phyloP scores from a whole-genome alignment of 352 stramenopile species.

The Hyaloperonospora brassicae region DNA sequence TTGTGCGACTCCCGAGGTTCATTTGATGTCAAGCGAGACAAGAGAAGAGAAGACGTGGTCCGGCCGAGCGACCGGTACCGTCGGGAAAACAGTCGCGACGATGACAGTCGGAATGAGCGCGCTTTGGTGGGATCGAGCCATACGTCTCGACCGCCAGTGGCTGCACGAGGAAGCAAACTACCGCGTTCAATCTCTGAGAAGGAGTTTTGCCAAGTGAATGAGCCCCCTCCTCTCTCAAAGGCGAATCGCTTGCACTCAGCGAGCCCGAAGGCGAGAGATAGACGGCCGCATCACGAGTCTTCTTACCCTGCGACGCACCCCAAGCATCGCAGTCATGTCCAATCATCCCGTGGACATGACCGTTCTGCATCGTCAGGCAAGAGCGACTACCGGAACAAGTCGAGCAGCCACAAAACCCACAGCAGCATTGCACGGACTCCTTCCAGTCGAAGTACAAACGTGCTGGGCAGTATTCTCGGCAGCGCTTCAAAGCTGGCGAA shows the following conservation, averaged over 20 bases:
- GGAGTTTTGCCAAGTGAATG: slow-evolving; percentile 46
- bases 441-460: slow-evolving; percentile 18
- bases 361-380: slow-evolving; percentile 12
- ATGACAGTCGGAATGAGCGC: slow-evolving; percentile 6
- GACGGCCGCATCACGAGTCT: slow-evolving; percentile 18
- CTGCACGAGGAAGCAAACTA: slow-evolving; percentile 4
- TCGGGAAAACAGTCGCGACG: slow-evolving; percentile 13
- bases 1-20: slow-evolving; percentile 13
- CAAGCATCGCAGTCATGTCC: slow-evolving; percentile 11
- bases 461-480: slow-evolving; percentile 60
- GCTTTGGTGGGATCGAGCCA: slow-evolving; percentile 2
- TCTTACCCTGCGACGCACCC: slow-evolving; percentile 11
- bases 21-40: slow-evolving; percentile 8
- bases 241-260: slow-evolving; percentile 9
- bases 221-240: slow-evolving; percentile 21
- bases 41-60: slow-evolving; percentile 7
- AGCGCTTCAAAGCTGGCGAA: slow-evolving; percentile 52
- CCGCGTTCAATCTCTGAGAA: slow-evolving; percentile 44
- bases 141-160: slow-evolving; percentile 8
- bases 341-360: slow-evolving; percentile 5
- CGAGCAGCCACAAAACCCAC: slow-evolving; percentile 7
- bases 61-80: slow-evolving; percentile 3
- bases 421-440: slow-evolving; percentile 7
- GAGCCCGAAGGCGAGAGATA: slow-evolving; percentile 14
- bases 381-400: slow-evolving; percentile 19